phyloP scores from a whole-genome alignment of 1,139 yeast genomes.

The Pneumocystis wakefieldiae region DNA sequence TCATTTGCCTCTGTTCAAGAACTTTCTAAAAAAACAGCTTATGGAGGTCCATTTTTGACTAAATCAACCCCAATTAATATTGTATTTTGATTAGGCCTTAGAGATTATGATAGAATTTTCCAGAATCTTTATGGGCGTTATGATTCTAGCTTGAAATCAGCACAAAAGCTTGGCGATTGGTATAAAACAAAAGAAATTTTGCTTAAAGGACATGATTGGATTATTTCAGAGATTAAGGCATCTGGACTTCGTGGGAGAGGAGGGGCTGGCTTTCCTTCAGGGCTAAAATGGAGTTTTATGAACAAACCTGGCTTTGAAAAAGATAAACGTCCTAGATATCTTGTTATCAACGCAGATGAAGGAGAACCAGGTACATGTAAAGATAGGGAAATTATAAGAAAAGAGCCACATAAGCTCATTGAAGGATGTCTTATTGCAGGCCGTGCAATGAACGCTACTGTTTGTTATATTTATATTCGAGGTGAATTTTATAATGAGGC shows the following conservation, averaged over 20 bases:
- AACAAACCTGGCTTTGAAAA: slow-evolving; percentile 92
- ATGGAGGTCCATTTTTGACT: not conserved
- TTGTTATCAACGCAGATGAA: slow-evolving; percentile 82
- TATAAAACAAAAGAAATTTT: slow-evolving; percentile 74
- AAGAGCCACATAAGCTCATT: slow-evolving; percentile 77
- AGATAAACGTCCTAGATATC: slow-evolving; percentile 68
- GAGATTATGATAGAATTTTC: slow-evolving; percentile 72
- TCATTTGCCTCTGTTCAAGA: not conserved
- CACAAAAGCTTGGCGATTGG: slow-evolving; percentile 78
- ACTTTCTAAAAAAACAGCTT: not conserved
- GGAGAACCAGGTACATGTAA: slow-evolving; percentile 92
- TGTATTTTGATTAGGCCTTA: slow-evolving; percentile 20
- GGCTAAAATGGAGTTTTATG: slow-evolving; percentile 84
- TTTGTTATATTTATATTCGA: slow-evolving; percentile 77
- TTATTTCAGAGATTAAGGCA: slow-evolving; percentile 46
- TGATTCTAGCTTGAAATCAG: slow-evolving; percentile 59
- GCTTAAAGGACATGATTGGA: slow-evolving; percentile 70
- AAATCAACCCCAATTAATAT: not conserved
- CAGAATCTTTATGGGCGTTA: slow-evolving; percentile 65
- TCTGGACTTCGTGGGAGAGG: slow-evolving; percentile 84
- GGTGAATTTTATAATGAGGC: slow-evolving; percentile 81
- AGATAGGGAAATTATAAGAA: slow-evolving; percentile 76
- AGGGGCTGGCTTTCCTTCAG: slow-evolving; percentile 87
- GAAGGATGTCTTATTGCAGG: slow-evolving; percentile 82
- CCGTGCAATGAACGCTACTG: slow-evolving; percentile 83